A percentile compares a stretch with the other conserved stretches of the same genome.
phyloP scores from a whole-genome alignment of 495 filamentous ascomycete genomes.

The Hyaloscypha finlandica region DNA sequence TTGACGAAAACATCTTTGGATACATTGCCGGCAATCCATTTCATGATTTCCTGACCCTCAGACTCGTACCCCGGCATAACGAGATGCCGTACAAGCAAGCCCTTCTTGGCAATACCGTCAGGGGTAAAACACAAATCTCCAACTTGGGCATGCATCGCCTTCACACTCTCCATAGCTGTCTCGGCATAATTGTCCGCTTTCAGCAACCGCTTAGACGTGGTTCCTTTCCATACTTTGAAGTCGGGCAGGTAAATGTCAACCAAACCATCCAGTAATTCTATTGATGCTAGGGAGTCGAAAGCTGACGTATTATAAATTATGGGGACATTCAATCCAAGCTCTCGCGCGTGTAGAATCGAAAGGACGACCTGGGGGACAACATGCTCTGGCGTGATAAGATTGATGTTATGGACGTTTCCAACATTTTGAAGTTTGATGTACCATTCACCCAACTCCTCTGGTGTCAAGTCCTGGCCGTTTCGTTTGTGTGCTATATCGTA shows the following conservation, averaged over 20 bases:
- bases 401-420: constrained; percentile 76
- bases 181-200: constrained; percentile 72
- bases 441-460: constrained; percentile 75
- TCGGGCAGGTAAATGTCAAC: constrained; percentile 80
- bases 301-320: constrained; percentile 79
- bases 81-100: constrained; percentile 70
- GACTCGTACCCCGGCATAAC: constrained; percentile 76
- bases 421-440: constrained; percentile 74
- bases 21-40: constrained; percentile 66
- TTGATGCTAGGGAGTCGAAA: constrained; percentile 68
- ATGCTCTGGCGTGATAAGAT: constrained; percentile 75
- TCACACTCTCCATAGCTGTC: constrained; percentile 69
- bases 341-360: constrained; percentile 65
- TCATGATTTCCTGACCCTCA: constrained; percentile 68
- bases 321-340: constrained; percentile 65
- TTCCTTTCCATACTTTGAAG: constrained; percentile 72
- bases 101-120: constrained; percentile 74
- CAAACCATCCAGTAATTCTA: constrained; percentile 69
- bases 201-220: constrained; percentile 64
- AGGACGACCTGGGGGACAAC: constrained; percentile 77
- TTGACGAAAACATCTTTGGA: constrained; percentile 69
- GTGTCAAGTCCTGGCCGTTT: constrained; percentile 73
- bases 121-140: constrained; percentile 75
- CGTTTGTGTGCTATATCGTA: constrained; percentile 75
- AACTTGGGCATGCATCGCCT: constrained; percentile 74